A percentile compares a stretch with the other conserved stretches of the same genome.
Evolutionary conservation across 495 filamentous ascomycete species (phyloP).

Genomic region (Jackrogersella minutella): DNA sequence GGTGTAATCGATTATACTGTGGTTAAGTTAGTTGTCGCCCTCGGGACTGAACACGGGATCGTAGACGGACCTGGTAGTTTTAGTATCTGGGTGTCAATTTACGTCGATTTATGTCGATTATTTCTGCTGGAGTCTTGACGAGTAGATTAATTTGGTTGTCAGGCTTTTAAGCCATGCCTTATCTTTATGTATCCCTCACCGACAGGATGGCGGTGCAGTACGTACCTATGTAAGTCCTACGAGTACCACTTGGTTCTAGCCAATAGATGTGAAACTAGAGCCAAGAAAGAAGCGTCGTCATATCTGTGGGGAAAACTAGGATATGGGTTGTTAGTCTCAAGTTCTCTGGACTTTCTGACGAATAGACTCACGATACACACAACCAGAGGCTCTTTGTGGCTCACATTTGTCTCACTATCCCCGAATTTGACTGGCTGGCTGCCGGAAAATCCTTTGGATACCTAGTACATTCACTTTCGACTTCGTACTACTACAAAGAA

Average conservation of each 20-base stretch:
- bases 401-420: too few species aligned
- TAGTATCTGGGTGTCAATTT: neutral
- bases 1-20: neutral
- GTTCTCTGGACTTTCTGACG: neutral
- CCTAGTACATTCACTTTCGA: too few species aligned
- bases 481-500: too few species aligned
- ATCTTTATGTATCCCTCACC: constrained; percentile 14
- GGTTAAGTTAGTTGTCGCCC: neutral
- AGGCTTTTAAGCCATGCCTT: neutral
- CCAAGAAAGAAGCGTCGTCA: constrained; percentile 25
- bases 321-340: neutral
- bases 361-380: neutral
- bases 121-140: neutral
- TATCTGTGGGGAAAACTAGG: constrained; percentile 21
- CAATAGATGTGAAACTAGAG: constrained; percentile 22
- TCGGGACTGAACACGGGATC: neutral
- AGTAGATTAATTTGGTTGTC: neutral
- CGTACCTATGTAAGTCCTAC: constrained; percentile 13
- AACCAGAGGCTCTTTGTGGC: too few species aligned
- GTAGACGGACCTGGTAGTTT: constrained; percentile 3
- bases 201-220: constrained; percentile 23
- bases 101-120: neutral
- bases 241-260: neutral
- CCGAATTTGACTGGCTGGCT: too few species aligned
- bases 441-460: too few species aligned